These are phyloP conservation scores for Phlebiopsis flavidoalba DNA, from an alignment of 768 basidiomycete species.

Conservation along the genomic window DNA sequence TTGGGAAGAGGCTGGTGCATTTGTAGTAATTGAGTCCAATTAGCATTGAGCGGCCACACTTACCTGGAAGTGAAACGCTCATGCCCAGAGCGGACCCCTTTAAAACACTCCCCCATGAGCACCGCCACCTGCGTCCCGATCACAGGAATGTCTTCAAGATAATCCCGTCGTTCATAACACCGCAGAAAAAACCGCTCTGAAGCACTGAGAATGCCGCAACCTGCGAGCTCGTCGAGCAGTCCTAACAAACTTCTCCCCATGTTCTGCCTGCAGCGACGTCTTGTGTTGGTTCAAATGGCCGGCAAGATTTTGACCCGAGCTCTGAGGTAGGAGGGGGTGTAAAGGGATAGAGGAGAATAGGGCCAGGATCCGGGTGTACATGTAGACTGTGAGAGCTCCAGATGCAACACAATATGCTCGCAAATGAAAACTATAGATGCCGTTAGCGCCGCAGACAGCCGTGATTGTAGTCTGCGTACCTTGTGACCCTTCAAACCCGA, in stretches of 20 bases:
- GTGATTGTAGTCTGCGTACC: slow-evolving; percentile 29
- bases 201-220: slow-evolving; percentile 46
- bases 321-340: slow-evolving; percentile 40
- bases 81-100: slow-evolving; percentile 78
- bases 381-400: slow-evolving; percentile 73
- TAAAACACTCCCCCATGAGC: slow-evolving; percentile 76
- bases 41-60: slow-evolving; percentile 5
- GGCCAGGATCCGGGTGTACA: slow-evolving; percentile 80
- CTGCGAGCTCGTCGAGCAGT: slow-evolving; percentile 75
- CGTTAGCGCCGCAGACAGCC: neutral
- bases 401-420: slow-evolving; percentile 81
- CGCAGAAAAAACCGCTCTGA: slow-evolving; percentile 7
- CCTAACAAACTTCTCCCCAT: slow-evolving; percentile 68
- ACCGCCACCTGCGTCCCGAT: slow-evolving; percentile 58
- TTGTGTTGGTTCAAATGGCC: slow-evolving; percentile 92
- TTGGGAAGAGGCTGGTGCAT: slow-evolving; percentile 71
- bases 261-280: slow-evolving; percentile 71
- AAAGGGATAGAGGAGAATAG: slow-evolving; percentile 81
- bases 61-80: slow-evolving; percentile 84
- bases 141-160: slow-evolving; percentile 49
- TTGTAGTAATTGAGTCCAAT: neutral
- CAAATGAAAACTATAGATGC: slow-evolving; percentile 78
- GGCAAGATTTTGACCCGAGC: slow-evolving; percentile 39
- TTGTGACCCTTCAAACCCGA: slow-evolving; percentile 46
- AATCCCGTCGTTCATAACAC: slow-evolving; percentile 25